Percentiles rank a stretch among this genome's conserved stretches.
phyloP scores from a whole-genome alignment of 208 protist genomes.

The Leishmania arabica region DNA sequence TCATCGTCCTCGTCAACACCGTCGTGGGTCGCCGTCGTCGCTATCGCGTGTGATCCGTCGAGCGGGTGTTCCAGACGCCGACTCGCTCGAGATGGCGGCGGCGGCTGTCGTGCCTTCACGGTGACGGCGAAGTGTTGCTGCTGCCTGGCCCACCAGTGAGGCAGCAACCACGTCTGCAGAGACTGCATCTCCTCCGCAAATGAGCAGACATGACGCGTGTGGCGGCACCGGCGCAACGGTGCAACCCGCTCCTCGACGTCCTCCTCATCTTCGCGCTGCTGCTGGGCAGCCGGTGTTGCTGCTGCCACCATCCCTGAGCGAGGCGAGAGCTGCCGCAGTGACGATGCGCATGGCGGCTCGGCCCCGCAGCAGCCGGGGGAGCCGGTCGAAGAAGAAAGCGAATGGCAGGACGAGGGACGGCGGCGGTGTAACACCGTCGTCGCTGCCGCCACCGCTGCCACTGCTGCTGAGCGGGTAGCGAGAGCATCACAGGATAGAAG shows the following conservation, averaged over 20 bases:
- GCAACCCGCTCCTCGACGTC: slow-evolving; percentile 13
- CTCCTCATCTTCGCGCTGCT: not conserved
- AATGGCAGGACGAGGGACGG: not conserved
- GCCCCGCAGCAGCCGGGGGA: not conserved
- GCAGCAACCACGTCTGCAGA: not conserved
- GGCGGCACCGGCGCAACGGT: slow-evolving; percentile 21
- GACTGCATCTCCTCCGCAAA: slow-evolving; percentile 4
- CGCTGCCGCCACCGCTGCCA: not conserved
- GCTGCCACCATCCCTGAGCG: not conserved
- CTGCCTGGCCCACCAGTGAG: slow-evolving; percentile 3
- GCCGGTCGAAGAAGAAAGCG: not conserved
- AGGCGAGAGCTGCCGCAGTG: not conserved
- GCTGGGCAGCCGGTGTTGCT: not conserved
- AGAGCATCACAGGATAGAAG: slow-evolving; percentile 8
- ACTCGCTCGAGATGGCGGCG: not conserved
- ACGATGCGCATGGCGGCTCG: not conserved
- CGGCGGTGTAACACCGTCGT: not conserved
- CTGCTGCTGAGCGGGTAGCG: not conserved
- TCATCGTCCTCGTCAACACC: not conserved
- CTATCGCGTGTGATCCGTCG: not conserved
- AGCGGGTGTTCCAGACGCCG: not conserved
- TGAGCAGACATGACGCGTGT: slow-evolving; percentile 29
- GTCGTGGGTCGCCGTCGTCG: not conserved
- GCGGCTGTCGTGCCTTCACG: not conserved
- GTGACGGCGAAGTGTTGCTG: not conserved